phyloP scores from a whole-genome alignment of 192 early-diverging fungal genomes.

The Coemansia sp. region DNA sequence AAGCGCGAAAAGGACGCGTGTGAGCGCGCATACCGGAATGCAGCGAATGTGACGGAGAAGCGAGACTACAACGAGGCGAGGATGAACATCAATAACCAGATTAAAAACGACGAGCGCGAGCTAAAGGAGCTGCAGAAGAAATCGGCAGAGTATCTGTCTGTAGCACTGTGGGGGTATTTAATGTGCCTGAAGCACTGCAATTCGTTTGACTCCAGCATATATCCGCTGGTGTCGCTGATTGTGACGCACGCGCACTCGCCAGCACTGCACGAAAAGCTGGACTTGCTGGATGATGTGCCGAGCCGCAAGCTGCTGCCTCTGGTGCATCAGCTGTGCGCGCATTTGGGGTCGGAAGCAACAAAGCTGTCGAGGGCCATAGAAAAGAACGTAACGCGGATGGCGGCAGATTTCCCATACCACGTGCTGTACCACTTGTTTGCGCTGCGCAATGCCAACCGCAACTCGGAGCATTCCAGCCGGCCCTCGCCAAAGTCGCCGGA shows the following conservation, averaged over 20 bases:
- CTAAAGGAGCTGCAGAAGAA: constrained; percentile 20
- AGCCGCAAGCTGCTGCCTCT: constrained; percentile 52
- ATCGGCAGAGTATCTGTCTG: constrained; percentile 37
- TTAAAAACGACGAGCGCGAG: constrained; percentile 35
- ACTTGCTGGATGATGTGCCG: constrained; percentile 28
- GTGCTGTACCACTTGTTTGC: constrained; percentile 46
- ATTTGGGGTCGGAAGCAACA: constrained; percentile 33
- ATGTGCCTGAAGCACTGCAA: constrained; percentile 36
- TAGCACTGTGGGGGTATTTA: constrained; percentile 44
- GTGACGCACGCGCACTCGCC: constrained; percentile 37
- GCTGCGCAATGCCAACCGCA: constrained; percentile 47
- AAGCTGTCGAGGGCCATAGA: constrained; percentile 23
- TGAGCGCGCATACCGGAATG: constrained; percentile 18
- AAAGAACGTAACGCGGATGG: constrained; percentile 36
- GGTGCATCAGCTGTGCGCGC: constrained; percentile 49
- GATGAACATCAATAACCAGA: constrained; percentile 41
- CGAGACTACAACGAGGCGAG: constrained; percentile 21
- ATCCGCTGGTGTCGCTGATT: constrained; percentile 40
- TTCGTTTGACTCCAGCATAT: constrained; percentile 40
- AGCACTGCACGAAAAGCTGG: constrained; percentile 24
- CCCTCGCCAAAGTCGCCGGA: constrained; percentile 13
- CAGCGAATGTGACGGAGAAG: constrained; percentile 10
- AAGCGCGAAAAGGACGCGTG: constrained; percentile 39
- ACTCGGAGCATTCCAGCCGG: constrained; percentile 7
- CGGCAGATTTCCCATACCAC: constrained; percentile 47